Conservation (phyloP, 495 filamentous ascomycete species). For the Tetracladium setigerum region DNA sequence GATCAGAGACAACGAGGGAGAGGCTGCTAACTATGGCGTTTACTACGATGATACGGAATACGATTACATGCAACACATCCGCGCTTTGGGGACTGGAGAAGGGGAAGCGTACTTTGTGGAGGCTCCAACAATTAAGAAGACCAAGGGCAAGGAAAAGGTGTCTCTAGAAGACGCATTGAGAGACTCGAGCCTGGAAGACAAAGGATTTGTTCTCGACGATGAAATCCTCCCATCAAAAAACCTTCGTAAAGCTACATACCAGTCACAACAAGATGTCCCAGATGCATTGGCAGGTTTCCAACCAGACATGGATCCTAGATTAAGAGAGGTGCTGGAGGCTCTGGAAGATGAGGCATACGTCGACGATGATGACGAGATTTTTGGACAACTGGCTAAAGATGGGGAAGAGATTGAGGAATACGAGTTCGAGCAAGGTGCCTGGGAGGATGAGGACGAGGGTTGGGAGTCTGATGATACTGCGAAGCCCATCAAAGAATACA, state of each 20-base stretch:
- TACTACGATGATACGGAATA: slow-evolving; percentile 85
- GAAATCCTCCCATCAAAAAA: slow-evolving; percentile 66
- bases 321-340: slow-evolving; percentile 89
- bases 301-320: slow-evolving; percentile 93
- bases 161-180: slow-evolving; percentile 75
- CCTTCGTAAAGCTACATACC: slow-evolving; percentile 67
- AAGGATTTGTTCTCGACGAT: slow-evolving; percentile 53
- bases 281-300: slow-evolving; percentile 89
- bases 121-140: slow-evolving; percentile 48
- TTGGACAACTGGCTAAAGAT: slow-evolving; percentile 67
- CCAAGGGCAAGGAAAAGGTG: slow-evolving; percentile 57
- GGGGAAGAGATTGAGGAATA: slow-evolving; percentile 63
- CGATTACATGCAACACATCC: slow-evolving; percentile 99
- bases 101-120: slow-evolving; percentile 71
- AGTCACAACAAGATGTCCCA: slow-evolving; percentile 88
- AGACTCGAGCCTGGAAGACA: slow-evolving; percentile 51
- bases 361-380: slow-evolving; percentile 80
- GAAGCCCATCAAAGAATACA: slow-evolving; percentile 50
- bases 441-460: slow-evolving; percentile 54
- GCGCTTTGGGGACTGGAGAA: slow-evolving; percentile 60
- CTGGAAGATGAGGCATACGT: slow-evolving; percentile 96
- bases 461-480: slow-evolving; percentile 95
- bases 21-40: slow-evolving; percentile 88
- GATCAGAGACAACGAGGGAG: slow-evolving; percentile 85
- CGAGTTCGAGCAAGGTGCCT: slow-evolving; percentile 53